These are phyloP conservation scores for Cercis canadensis DNA, from an alignment of 306 rosid species.

Conservation along the genomic window DNA sequence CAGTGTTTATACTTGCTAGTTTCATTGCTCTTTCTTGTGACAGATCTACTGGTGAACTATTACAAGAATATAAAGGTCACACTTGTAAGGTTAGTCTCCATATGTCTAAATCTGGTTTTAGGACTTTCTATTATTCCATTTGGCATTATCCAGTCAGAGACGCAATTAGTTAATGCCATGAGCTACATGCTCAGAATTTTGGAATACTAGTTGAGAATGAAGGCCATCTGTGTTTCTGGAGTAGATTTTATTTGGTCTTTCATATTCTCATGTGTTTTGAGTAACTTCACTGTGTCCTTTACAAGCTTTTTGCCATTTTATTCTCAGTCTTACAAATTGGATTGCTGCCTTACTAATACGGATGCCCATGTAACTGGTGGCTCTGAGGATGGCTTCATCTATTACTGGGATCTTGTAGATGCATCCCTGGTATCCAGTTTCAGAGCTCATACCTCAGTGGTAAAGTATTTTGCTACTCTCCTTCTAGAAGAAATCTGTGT, in stretches of 20 bases:
- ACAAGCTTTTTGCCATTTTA: conserved; percentile 32
- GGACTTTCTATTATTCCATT: background rate
- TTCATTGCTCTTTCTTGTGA: conserved; percentile 38
- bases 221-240: conserved; percentile 12
- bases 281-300: conserved; percentile 18
- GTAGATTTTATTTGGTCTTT: background rate
- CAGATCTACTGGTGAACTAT: conserved; percentile 82
- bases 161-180: background rate
- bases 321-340: conserved; percentile 84
- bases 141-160: conserved; percentile 1
- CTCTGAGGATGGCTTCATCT: conserved; percentile 87
- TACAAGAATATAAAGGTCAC: conserved; percentile 90
- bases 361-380: conserved; percentile 94
- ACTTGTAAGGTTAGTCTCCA: conserved; percentile 73
- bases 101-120: conserved; percentile 33
- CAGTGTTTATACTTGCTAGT: conserved; percentile 8
- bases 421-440: conserved; percentile 78
- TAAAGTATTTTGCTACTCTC: conserved; percentile 35
- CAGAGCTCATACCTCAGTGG: conserved; percentile 91
- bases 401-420: conserved; percentile 95
- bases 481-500: conserved; percentile 20
- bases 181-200: conserved; percentile 3
- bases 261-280: conserved; percentile 3
- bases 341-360: conserved; percentile 90
- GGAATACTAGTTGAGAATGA: conserved; percentile 27